These are phyloP conservation scores for Brassica carinata DNA, from an alignment of 345 rosid genomes.

Conservation along the genomic window DNA sequence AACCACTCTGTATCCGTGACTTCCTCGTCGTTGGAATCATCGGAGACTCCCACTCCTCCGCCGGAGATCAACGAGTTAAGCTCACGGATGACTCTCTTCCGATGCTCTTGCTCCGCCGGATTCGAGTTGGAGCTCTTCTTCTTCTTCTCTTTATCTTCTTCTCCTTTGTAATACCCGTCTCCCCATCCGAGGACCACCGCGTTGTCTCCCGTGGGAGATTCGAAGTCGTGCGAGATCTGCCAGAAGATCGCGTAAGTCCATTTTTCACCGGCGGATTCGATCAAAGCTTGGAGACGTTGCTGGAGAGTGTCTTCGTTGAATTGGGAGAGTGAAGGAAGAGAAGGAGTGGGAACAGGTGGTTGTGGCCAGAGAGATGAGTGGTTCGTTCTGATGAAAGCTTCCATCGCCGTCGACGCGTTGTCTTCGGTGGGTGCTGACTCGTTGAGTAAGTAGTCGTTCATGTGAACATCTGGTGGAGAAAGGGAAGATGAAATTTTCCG, in stretches of 20 bases:
- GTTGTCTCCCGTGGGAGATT: constrained; percentile 49
- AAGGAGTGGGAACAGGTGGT: constrained; percentile 34
- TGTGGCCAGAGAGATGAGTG: constrained; percentile 62
- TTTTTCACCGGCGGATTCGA: constrained; percentile 71
- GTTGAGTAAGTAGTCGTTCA: constrained; percentile 31
- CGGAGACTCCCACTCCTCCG: constrained; percentile 37
- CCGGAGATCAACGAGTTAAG: constrained; percentile 90
- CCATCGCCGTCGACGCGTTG: constrained; percentile 90
- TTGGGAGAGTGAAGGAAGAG: constrained; percentile 31
- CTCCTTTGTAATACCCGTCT: constrained; percentile 94
- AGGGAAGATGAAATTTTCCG: neutral
- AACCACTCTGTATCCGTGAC: constrained; percentile 99
- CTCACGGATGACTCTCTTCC: constrained; percentile 80
- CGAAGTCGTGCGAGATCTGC: constrained; percentile 82
- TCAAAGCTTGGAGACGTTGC: constrained; percentile 84
- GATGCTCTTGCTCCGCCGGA: constrained; percentile 77
- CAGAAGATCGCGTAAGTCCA: constrained; percentile 99
- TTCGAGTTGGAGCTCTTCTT: constrained; percentile 33
- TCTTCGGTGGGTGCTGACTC: constrained; percentile 67
- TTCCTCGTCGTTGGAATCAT: constrained; percentile 73
- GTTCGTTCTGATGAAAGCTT: constrained; percentile 84
- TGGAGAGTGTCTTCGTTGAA: constrained; percentile 89
- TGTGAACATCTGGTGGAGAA: constrained; percentile 19
- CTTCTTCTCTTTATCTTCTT: constrained; percentile 69
- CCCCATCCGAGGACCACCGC: constrained; percentile 80